Conservation (phyloP, 495 filamentous ascomycete genomes). For the Podospora anserina region DNA sequence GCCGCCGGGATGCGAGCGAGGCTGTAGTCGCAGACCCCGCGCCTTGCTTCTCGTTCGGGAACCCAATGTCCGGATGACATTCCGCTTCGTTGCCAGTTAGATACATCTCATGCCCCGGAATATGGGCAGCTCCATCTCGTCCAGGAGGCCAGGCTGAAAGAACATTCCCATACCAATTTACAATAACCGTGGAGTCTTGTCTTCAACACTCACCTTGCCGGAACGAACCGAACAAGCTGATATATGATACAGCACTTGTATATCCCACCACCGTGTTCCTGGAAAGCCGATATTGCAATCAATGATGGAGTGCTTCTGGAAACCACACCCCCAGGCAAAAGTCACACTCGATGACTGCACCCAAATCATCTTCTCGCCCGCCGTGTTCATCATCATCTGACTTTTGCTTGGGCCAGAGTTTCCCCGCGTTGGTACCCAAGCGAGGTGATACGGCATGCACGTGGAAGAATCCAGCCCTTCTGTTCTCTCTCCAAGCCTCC, state of each 20-base stretch:
- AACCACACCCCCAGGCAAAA: not conserved
- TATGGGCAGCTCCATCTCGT: no score
- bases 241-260: not conserved
- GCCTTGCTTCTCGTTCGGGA: not conserved
- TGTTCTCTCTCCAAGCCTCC: conserved; percentile 1
- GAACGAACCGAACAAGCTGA: conserved; percentile 4
- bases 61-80: no score
- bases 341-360: not conserved
- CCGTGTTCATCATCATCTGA: no score
- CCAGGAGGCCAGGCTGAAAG: not conserved
- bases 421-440: conserved; percentile 8
- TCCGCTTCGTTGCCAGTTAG: no score
- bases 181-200: not conserved
- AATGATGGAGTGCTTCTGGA: not conserved
- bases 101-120: not conserved
- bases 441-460: conserved; percentile 12
- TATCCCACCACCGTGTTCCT: conserved; percentile 3
- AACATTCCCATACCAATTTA: no score
- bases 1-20: not conserved
- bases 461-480: conserved; percentile 1
- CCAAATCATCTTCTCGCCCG: not conserved
- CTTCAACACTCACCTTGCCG: not conserved
- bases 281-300: not conserved
- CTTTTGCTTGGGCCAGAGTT: not conserved
- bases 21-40: not conserved